These are phyloP conservation scores for Lentithecium fluviatile DNA, from an alignment of 495 filamentous ascomycete species.

Conservation along the genomic window DNA sequence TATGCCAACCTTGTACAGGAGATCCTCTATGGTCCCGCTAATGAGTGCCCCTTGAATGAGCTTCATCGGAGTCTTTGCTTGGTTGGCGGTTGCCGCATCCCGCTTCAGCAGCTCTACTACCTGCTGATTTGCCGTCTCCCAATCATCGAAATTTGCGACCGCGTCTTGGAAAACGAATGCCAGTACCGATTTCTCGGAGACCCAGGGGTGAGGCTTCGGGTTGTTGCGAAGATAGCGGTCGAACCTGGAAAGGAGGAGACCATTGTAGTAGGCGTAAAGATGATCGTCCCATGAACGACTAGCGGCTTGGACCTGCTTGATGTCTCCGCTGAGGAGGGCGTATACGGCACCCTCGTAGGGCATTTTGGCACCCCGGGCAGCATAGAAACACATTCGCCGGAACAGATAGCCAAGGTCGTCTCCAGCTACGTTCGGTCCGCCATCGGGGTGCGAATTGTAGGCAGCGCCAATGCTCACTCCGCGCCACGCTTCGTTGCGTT, in stretches of 20 bases:
- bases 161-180: conserved; percentile 56
- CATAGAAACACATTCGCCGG: conserved; percentile 76
- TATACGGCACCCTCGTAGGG: conserved; percentile 83
- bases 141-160: conserved; percentile 55
- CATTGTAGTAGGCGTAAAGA: conserved; percentile 87
- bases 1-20: conserved; percentile 59
- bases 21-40: conserved; percentile 55
- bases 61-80: conserved; percentile 59
- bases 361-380: conserved; percentile 66
- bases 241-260: conserved; percentile 68
- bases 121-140: conserved; percentile 48
- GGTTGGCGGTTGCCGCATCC: conserved; percentile 47
- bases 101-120: conserved; percentile 54
- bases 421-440: conserved; percentile 39
- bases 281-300: conserved; percentile 85
- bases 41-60: conserved; percentile 66
- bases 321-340: conserved; percentile 79
- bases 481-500: conserved; percentile 80
- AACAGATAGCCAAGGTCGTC: conserved; percentile 58
- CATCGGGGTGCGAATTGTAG: conserved; percentile 29
- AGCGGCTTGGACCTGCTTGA: conserved; percentile 69
- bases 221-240: conserved; percentile 57
- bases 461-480: conserved; percentile 62
- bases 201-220: conserved; percentile 40
- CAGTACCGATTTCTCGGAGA: conserved; percentile 43